phyloP scores from a whole-genome alignment of 257 asterid species.

The Nyctanthes arbortristis region DNA sequence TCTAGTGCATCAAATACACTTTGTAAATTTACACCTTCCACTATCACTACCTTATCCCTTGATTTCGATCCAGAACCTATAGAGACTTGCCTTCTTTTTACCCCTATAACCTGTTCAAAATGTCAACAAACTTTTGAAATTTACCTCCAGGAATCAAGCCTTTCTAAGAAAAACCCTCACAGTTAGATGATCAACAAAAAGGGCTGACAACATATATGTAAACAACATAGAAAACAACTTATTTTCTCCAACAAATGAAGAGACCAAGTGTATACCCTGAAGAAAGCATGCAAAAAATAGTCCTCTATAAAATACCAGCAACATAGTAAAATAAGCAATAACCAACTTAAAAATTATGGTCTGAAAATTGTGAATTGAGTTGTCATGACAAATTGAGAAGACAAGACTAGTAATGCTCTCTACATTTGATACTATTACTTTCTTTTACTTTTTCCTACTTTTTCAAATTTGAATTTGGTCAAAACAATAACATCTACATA shows the following conservation, averaged over 20 bases:
- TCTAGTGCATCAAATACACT: neutral
- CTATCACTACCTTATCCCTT: constrained; percentile 7
- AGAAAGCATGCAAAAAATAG: neutral
- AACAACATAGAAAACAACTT: constrained; percentile 5
- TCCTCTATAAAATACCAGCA: neutral
- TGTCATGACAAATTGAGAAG: neutral
- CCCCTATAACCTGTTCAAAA: constrained; percentile 4
- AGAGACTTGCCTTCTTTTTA: constrained; percentile 6
- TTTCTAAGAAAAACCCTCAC: neutral
- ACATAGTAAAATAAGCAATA: neutral
- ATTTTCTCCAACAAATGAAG: neutral
- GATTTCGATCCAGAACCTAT: constrained; percentile 7
- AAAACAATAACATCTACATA: neutral
- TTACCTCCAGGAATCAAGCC: neutral
- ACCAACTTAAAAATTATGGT: too few relatives aligned
- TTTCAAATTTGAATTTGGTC: too few relatives aligned
- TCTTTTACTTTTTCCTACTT: too few relatives aligned
- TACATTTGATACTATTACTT: too few relatives aligned
- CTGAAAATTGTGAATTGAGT: too few relatives aligned
- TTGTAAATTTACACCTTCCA: constrained; percentile 1
- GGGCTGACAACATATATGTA: too few relatives aligned
- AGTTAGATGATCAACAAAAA: neutral
- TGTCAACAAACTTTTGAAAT: neutral
- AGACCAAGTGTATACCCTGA: neutral
- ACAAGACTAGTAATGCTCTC: neutral